Evolutionary conservation across 257 asterid genomes (phyloP), one percentile per base, ranked within the genome.

Genomic region (Striga asiatica): DNA sequence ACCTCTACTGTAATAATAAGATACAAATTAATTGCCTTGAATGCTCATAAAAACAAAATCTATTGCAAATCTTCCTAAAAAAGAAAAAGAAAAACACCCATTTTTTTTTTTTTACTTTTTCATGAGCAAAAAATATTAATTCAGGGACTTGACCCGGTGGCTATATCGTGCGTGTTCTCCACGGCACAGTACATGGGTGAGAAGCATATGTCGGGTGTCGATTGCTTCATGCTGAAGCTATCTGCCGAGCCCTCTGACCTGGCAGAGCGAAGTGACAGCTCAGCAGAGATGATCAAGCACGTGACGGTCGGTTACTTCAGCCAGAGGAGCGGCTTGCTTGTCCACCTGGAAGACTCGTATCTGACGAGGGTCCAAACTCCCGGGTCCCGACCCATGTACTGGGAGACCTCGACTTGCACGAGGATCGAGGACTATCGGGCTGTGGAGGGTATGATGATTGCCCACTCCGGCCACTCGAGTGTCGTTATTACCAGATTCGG

Each of bases 221-320:
- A 87, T 66, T 81, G 94, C 79, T 87, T 87, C 61, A 94, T 76
- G 28, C 76, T 87, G 5, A 84, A 87, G 46, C 65, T 87, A 31
- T 87, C 87, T 0, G 79, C 96, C 2, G 77, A 74, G 64, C 71
- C 69, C 5, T 51, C 66, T 0, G 94, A 87, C 56, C 80, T 87
- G 2, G 74, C 76, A 3, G 94, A 83, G 60, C 66, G 94, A 17
- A 77, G 94, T 42, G 89, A 84, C 74, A 76, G 60, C 75, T 75
- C 87, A 2, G 92, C 93, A 2, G 96, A 87, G 78, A 87, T 82
- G 80, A 83, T 87, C 76, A 83, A 87, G 61, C 94, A 87, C 61
- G 75, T 77, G 9, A 53, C 77, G 21, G 66, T 81, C 4, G 94
- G 93, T 28, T 84, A 81, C 81, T 87, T 87, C 61, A 81, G 88